phyloP scores from a whole-genome alignment of 1,284 basidiomycete species.

The Ceratobasidium sp. region DNA sequence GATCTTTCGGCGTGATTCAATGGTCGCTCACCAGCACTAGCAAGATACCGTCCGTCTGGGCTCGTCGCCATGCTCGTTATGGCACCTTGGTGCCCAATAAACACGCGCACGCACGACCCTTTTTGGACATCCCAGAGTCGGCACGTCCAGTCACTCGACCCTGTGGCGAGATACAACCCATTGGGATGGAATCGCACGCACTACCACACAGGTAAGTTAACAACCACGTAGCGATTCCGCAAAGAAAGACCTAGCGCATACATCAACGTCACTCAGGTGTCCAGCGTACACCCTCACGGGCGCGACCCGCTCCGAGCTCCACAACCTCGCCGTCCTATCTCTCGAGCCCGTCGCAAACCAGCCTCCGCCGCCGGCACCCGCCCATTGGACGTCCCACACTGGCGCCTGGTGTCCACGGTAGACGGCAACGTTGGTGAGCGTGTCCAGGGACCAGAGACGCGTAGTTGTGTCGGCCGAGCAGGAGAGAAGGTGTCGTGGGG shows the following conservation, averaged over 20 bases:
- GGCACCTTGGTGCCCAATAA: constrained; percentile 91
- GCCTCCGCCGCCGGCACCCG: constrained; percentile 80
- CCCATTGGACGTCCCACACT: constrained; percentile 99
- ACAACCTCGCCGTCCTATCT: constrained; percentile 92
- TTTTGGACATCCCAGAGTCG: constrained; percentile 98
- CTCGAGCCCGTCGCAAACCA: constrained; percentile 97
- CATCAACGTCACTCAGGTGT: constrained; percentile 96
- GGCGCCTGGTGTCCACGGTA: constrained; percentile 97
- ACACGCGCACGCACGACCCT: constrained; percentile 91
- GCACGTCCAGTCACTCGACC: constrained; percentile 94
- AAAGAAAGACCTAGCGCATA: constrained; percentile 58
- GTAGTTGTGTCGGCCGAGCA: constrained; percentile 92
- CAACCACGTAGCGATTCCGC: constrained; percentile 8
- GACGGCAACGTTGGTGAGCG: constrained; percentile 89
- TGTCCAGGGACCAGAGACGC: constrained; percentile 95
- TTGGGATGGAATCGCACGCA: constrained; percentile 98
- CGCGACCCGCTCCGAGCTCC: constrained; percentile 91
- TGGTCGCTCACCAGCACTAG: constrained; percentile 74
- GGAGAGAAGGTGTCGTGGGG: constrained; percentile 89
- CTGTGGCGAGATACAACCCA: constrained; percentile 95
- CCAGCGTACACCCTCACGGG: constrained; percentile 94
- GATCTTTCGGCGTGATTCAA: background rate
- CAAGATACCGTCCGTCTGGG: constrained; percentile 92
- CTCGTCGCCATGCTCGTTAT: constrained; percentile 90
- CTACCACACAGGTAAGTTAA: constrained; percentile 55